phyloP scores from a whole-genome alignment of 2,329 filamentous ascomycete species.

The Alternaria angustiovoidea region DNA sequence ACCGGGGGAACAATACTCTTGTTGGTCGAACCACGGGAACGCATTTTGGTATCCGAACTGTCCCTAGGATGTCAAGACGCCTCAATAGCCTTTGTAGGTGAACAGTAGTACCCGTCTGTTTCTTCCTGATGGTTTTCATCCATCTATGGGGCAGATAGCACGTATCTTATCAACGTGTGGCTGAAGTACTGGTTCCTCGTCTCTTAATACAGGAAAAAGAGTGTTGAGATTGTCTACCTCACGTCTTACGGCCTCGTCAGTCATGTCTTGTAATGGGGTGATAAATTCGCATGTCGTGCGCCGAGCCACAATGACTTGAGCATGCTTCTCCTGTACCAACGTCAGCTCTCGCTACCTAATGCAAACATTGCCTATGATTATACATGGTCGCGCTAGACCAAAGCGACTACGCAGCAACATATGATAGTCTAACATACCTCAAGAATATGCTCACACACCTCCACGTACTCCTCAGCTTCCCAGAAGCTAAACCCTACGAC shows the following conservation, averaged over 20 bases:
- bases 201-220: conserved; percentile 6
- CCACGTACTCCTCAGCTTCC: conserved; percentile 13
- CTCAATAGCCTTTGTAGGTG: neutral
- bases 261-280: neutral
- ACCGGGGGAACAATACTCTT: neutral
- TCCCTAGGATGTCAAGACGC: neutral
- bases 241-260: neutral
- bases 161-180: conserved; percentile 10
- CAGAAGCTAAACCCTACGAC: conserved; percentile 18
- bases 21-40: neutral
- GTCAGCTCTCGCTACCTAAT: neutral
- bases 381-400: neutral
- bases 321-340: conserved; percentile 7
- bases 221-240: conserved; percentile 13
- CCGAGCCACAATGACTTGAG: conserved; percentile 11
- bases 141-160: neutral
- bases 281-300: conserved; percentile 8
- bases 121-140: neutral
- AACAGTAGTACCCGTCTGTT: neutral
- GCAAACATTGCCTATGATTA: neutral
- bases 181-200: neutral
- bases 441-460: conserved; percentile 12
- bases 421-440: conserved; percentile 2
- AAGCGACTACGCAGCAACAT: neutral
- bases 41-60: neutral